Base-by-base conservation (phyloP, 176 grass and related monocot species). In the Juncus effusus region DNA sequence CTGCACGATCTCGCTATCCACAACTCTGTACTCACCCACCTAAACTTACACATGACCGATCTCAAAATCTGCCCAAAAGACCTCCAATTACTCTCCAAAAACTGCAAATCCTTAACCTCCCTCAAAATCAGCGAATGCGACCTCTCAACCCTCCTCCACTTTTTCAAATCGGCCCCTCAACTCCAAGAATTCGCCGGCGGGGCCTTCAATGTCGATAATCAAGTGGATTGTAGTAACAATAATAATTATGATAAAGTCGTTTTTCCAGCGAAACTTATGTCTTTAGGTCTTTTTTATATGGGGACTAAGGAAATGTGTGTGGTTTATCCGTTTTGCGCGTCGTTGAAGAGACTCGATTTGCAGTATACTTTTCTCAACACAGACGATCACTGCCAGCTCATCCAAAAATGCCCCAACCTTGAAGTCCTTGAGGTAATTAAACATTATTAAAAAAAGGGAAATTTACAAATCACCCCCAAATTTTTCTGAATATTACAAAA, bases 11-110 rank as follows among this genome's bases (percentile, higher is more conserved):
- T 96, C 62, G 92, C 87, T 10, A 62, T 65, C 53, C 85, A 81
- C 65, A 88, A 86, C 60, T 85, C 77, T 40, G 79, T 88, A 69
- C 74, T 96, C 9, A 78, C 83, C 69, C 62, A 77, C 70, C 77
- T 96, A 59, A 96, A 96, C 65, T 91, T 96, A 74, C 83, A 96
- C 77, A 86, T 91, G 85, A 91, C 87, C 7, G 84, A 91, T 0
- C 84, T 96, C 71, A 82, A 53, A 79, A 80, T 96, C 61, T 79
- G 3, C 0, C 72, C 79, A 7, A 60, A 76, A 73, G 79, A 96
- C 79, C 82, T 96, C 56, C 87, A 91, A 74, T 76, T 86, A 77
- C 87, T 96, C 57, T 81, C 82, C 50, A 76, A 81, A 65, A 86
- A 91, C 77, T 96, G 85, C 72, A 85, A 81, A 71, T 88, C 85